Evolutionary conservation across 345 rosid species (phyloP).

Genomic region (rapeseed (Brassica napus)): DNA sequence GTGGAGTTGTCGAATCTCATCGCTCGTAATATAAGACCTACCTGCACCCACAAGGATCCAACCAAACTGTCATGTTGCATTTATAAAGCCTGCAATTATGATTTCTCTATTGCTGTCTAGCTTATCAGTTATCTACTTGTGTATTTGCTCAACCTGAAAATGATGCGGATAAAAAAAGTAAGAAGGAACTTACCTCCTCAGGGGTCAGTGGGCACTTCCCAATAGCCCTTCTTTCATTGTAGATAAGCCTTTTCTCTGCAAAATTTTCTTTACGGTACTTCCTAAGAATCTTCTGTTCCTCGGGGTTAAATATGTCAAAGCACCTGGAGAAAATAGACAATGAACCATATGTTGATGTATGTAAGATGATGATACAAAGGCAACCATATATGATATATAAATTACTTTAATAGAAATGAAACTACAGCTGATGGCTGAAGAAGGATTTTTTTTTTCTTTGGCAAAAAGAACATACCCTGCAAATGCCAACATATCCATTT

Average conservation of each 20-base stretch:
- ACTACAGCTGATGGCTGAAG: slow-evolving; percentile 10
- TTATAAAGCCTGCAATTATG: slow-evolving; percentile 18
- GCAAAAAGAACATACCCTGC: slow-evolving; percentile 74
- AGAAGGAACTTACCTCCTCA: slow-evolving; percentile 64
- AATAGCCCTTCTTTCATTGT: slow-evolving; percentile 75
- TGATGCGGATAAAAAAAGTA: slow-evolving; percentile 1
- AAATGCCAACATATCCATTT: slow-evolving; percentile 99
- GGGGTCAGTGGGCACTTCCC: slow-evolving; percentile 94
- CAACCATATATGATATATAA: slow-evolving; percentile 6
- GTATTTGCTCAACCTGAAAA: slow-evolving; percentile 5
- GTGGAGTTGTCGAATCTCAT: slow-evolving; percentile 93
- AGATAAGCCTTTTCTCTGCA: slow-evolving; percentile 67
- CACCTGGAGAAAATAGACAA: slow-evolving; percentile 54
- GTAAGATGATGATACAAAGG: slow-evolving; percentile 14
- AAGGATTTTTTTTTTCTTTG: background rate
- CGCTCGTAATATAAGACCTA: slow-evolving; percentile 84
- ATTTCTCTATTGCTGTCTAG: background rate
- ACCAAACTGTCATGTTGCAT: slow-evolving; percentile 15
- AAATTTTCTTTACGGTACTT: slow-evolving; percentile 88
- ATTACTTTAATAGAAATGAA: slow-evolving; percentile 10
- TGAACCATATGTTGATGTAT: slow-evolving; percentile 8
- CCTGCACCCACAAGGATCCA: slow-evolving; percentile 54
- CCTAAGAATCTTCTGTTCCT: slow-evolving; percentile 70
- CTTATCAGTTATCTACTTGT: slow-evolving; percentile 4
- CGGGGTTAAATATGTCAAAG: slow-evolving; percentile 78